Base-by-base conservation (phyloP, 2,329 filamentous ascomycete genomes). In the Hypoxylon sp. region DNA sequence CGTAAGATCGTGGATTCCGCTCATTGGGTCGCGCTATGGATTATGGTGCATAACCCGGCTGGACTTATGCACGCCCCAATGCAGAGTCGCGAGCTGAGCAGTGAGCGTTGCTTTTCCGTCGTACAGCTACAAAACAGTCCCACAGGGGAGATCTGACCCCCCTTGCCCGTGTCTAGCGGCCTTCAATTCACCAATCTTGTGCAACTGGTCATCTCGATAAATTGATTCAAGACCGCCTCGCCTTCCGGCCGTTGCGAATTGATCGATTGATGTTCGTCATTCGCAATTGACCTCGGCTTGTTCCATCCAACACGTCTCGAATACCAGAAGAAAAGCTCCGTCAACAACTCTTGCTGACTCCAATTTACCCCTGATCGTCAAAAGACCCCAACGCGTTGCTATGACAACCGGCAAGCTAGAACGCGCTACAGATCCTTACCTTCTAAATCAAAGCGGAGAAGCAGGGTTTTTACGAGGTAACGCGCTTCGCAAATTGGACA, bases 51-150 rank as follows among this genome's bases (percentile, higher is more conserved):
- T 62, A 64, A 58, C 65, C 57, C 48, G 62, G 62, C 60, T 67
- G 15, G 53, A 71, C 72, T 75, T 73, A 75, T 77, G 75, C 74
- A 76, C 72, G 71, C 46, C 68, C 54, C 46, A 67, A 64, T 64
- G 56, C 59, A 70, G 53, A 65, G 59, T 55, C n/a, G 48, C 55
- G 57, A 74, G 70, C 70, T 74, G 72, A 75, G 69, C 59, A 56
- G 37, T 75, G 71, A 73, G 68, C 58, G 60, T 65, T 69, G 53
- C 62, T 68, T 61, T 61, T 67, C 27, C 6, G 35, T 62, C 29
- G 53, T 57, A 62, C 60, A 53, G 48, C 29, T 54, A 42, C 61
- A 64, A 54, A 50, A 60, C 44, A 62, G 50, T 56, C 48, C 65
- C 65, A 65, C 63, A 51, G n/a, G 47, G 39, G 53, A 52, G 57